Evolutionary conservation across 345 rosid species (phyloP).

Genomic region (Dipteronia dyeriana): DNA sequence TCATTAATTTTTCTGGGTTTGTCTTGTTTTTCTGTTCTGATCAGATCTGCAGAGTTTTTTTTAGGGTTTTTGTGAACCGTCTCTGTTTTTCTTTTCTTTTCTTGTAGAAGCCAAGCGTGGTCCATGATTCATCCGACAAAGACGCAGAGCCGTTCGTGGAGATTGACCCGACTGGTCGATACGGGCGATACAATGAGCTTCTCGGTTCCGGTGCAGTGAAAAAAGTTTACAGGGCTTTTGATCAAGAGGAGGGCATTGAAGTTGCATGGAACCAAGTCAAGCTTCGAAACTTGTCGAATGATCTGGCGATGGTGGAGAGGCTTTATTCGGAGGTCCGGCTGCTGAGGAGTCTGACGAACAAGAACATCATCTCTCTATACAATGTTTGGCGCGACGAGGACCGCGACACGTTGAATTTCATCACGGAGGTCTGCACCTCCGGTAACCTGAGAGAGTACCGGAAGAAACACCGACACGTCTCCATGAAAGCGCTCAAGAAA

Average conservation of each 20-base stretch:
- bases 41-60: neutral
- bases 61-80: too few species aligned
- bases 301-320: conserved; percentile 66
- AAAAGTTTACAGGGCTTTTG: conserved; percentile 85
- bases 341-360: conserved; percentile 46
- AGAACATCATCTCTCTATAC: conserved; percentile 62
- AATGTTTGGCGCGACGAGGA: conserved; percentile 63
- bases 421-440: conserved; percentile 89
- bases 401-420: conserved; percentile 64
- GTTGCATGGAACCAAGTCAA: conserved; percentile 96
- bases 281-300: conserved; percentile 51
- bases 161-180: conserved; percentile 73
- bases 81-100: neutral
- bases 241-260: conserved; percentile 88
- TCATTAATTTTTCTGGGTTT: too few species aligned
- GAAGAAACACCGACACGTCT: conserved; percentile 79
- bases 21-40: too few species aligned
- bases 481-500: conserved; percentile 79
- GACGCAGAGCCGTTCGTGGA: conserved; percentile 74
- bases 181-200: conserved; percentile 69
- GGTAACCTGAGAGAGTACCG: conserved; percentile 83
- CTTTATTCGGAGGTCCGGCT: conserved; percentile 72
- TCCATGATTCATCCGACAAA: conserved; percentile 39
- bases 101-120: conserved; percentile 52
- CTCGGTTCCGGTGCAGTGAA: conserved; percentile 76